A percentile compares a stretch with the other conserved stretches of the same genome.
Conservation (phyloP, 495 filamentous ascomycete species). For the Glonium stellatum region DNA sequence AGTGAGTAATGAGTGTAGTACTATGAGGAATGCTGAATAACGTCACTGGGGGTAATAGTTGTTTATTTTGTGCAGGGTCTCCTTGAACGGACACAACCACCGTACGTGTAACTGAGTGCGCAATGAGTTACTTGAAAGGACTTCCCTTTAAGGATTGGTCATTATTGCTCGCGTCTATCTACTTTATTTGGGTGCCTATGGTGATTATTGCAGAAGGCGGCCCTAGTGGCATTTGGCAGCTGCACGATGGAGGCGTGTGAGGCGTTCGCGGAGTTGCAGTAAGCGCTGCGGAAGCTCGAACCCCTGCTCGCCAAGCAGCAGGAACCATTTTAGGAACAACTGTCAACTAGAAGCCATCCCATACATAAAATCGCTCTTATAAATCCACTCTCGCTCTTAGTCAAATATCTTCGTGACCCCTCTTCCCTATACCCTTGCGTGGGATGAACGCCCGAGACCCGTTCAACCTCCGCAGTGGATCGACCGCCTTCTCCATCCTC, state of each 20-base stretch:
- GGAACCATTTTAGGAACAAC: not conserved
- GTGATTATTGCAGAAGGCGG: too few relatives aligned
- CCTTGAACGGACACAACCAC: too few relatives aligned
- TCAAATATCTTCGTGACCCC: not conserved
- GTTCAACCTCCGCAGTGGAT: constrained; percentile 30
- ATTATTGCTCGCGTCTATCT: too few relatives aligned
- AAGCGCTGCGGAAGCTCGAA: not conserved
- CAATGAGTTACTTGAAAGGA: too few relatives aligned
- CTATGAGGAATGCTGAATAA: too few relatives aligned
- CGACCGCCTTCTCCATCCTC: constrained; percentile 15
- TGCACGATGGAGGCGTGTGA: not conserved
- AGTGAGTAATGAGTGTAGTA: too few relatives aligned
- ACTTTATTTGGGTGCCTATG: too few relatives aligned
- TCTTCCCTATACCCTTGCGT: constrained; percentile 2
- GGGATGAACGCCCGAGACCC: constrained; percentile 36
- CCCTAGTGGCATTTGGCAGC: too few relatives aligned
- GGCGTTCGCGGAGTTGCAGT: not conserved
- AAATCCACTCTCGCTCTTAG: not conserved
- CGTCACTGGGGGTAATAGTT: too few relatives aligned
- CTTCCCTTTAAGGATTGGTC: too few relatives aligned
- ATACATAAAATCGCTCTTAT: not conserved
- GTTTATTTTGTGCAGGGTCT: too few relatives aligned
- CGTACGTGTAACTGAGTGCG: too few relatives aligned
- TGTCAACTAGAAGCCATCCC: not conserved
- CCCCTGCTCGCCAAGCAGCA: not conserved